Percentiles rank a stretch among this genome's conserved stretches.
Evolutionary conservation across 495 filamentous ascomycete species (phyloP).

Genomic region (Jackrogersella minutella): DNA sequence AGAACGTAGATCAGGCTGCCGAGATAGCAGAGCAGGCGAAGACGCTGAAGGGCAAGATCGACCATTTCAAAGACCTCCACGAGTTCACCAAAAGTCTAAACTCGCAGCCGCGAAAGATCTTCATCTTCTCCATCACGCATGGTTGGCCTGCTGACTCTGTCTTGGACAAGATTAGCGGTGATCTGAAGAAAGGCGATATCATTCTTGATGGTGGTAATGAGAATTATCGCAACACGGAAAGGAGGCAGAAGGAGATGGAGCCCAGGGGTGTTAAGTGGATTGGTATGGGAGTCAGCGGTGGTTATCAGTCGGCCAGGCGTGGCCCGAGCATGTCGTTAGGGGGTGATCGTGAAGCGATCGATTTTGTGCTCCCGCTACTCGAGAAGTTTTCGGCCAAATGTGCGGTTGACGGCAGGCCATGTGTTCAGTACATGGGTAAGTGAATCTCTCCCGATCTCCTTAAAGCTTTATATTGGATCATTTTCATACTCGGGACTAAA

Average conservation of each 20-base stretch:
- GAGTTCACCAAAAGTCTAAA: slow-evolving; percentile 29
- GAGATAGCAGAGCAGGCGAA: slow-evolving; percentile 28
- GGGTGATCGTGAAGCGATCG: slow-evolving; percentile 64
- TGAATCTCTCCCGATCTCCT: not conserved
- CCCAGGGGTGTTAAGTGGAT: slow-evolving; percentile 68
- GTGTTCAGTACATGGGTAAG: slow-evolving; percentile 56
- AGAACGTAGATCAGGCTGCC: slow-evolving; percentile 28
- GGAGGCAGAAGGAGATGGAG: slow-evolving; percentile 65
- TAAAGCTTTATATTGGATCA: not conserved
- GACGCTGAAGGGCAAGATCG: slow-evolving; percentile 28
- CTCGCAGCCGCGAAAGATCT: slow-evolving; percentile 50
- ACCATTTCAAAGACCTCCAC: slow-evolving; percentile 33
- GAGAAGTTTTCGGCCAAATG: slow-evolving; percentile 48
- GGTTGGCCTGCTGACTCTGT: slow-evolving; percentile 73
- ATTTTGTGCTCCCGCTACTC: slow-evolving; percentile 70
- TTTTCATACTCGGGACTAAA: not conserved
- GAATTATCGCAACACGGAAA: slow-evolving; percentile 71
- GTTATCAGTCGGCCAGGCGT: slow-evolving; percentile 71
- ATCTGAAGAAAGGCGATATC: slow-evolving; percentile 69
- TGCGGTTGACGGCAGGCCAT: slow-evolving; percentile 58
- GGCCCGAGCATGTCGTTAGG: slow-evolving; percentile 73
- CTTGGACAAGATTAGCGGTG: slow-evolving; percentile 63
- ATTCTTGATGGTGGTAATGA: slow-evolving; percentile 79
- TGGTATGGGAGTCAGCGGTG: slow-evolving; percentile 74
- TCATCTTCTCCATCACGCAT: slow-evolving; percentile 75